Percentiles rank a stretch among this genome's conserved stretches.
Conservation (phyloP, 2,329 filamentous ascomycete genomes). For the Aspergillus vadensis region DNA sequence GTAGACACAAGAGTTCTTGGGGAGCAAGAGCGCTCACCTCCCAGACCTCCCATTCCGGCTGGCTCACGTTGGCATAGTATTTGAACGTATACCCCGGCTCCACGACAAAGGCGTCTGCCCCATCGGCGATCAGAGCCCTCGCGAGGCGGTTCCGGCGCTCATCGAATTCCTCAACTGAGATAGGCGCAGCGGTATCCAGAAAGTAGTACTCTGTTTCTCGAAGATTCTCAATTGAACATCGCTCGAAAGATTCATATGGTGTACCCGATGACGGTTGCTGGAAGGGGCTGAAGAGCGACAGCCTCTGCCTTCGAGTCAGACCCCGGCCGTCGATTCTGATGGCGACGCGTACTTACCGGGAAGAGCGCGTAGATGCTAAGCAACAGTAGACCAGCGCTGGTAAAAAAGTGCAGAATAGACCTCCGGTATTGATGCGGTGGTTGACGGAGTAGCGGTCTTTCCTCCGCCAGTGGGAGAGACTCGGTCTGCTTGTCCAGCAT, state of each 20-base stretch:
- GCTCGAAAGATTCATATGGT: constrained; percentile 31
- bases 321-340: not conserved
- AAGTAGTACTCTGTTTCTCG: constrained; percentile 31
- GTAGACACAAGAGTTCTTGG: not conserved
- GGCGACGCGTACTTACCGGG: not conserved
- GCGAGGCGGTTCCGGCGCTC: constrained; percentile 60
- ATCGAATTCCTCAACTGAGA: constrained; percentile 56
- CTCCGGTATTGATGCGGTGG: not conserved
- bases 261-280: not conserved
- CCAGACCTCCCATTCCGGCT: constrained; percentile 65
- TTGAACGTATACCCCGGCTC: constrained; percentile 67
- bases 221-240: constrained; percentile 58
- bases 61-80: constrained; percentile 65
- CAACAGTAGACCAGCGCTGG: not conserved
- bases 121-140: constrained; percentile 53
- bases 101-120: constrained; percentile 60
- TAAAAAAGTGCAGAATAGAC: not conserved
- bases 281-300: not conserved
- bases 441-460: not conserved
- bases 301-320: not conserved
- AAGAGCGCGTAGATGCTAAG: not conserved
- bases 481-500: not conserved
- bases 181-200: constrained; percentile 46
- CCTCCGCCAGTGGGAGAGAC: not conserved
- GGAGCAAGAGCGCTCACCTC: constrained; percentile 31